Conservation (phyloP, 495 filamentous ascomycete species). For the Thermochaetoides thermophila region DNA sequence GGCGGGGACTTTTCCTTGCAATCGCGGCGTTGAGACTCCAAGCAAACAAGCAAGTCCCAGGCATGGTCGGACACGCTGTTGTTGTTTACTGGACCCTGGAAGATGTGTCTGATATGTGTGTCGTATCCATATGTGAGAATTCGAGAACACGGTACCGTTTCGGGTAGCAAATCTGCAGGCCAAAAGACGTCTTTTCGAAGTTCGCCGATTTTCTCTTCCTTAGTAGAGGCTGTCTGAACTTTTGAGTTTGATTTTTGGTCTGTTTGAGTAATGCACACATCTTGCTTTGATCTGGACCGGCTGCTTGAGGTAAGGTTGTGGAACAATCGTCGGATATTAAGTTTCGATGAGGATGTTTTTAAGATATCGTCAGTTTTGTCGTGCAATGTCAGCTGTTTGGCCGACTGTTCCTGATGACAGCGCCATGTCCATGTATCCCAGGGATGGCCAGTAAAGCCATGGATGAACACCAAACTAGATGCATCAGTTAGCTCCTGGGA, state of each 20-base stretch:
- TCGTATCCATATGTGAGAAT: constrained; percentile 7
- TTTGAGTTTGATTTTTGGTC: background rate
- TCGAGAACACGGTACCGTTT: constrained; percentile 5
- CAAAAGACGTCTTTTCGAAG: constrained; percentile 1
- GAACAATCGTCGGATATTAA: no score
- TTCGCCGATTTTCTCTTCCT: background rate
- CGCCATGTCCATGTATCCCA: constrained; percentile 5
- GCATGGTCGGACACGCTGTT: constrained; percentile 3
- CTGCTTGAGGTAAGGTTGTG: no score
- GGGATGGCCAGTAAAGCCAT: constrained; percentile 8
- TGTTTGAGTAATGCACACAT: no score
- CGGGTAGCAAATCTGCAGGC: constrained; percentile 2
- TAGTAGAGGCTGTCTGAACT: background rate
- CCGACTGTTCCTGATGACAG: no score
- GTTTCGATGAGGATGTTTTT: no score
- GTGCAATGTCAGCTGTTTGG: background rate
- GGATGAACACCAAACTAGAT: constrained; percentile 5
- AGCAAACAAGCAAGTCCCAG: background rate
- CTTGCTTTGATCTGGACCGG: no score
- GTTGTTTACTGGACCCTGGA: constrained; percentile 1
- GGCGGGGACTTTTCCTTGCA: constrained; percentile 5
- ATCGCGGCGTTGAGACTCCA: constrained; percentile 2
- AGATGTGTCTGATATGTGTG: constrained; percentile 2
- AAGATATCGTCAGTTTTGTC: background rate
- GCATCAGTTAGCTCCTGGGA: no score